Base-by-base conservation (phyloP, 768 basidiomycete species). In the Phaeotremella fagi region DNA sequence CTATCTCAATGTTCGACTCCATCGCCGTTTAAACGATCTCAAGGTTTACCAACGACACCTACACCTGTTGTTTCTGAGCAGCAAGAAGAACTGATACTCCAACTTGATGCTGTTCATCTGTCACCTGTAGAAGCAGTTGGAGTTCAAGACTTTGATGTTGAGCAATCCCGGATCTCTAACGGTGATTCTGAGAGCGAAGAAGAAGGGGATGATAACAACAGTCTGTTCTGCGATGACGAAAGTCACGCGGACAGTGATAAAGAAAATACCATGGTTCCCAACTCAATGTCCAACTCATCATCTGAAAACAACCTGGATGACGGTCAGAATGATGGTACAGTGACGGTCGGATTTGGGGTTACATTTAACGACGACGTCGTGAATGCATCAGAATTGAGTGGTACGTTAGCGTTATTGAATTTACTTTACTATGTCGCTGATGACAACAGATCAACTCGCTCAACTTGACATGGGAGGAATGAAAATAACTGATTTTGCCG, bases 391-490 rank as follows among this genome's bases (percentile, higher is more conserved):
- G 27, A 48, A 20, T 52, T 43, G 12, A 49, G 44, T 45, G 48
- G 48, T 57, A 38, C 41, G 58, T 41, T 28, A 3, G 5, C 16
- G 33, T n/a, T n/a, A n/a, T n/a, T n/a, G n/a, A n/a, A n/a, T 45
- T 48, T 48, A 48, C 20, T 26, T 16, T 2, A 26, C 27, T 14
- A 16, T 3, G 37, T 31, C 31, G 16, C 31, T 7, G 16, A 16
- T 33, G 7, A 16, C 25, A 20, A 31, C 29, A 50, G 53, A 48
- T 18, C 14, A 24, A 0, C 9, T 52, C 15, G 50, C 37, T 42
- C 56, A 61, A 14, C 51, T 70, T 3, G 60, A 70, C 42, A 57
- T 70, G 62, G 68, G 68, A 22, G 64, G 64, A 22, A 38, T 70
- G 6, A 37, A 37, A 15, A 25, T 70, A 18, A 48, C 52, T 15